These are phyloP conservation scores for Nemophila menziesii DNA, from an alignment of 257 asterid genomes.

Conservation along the genomic window DNA sequence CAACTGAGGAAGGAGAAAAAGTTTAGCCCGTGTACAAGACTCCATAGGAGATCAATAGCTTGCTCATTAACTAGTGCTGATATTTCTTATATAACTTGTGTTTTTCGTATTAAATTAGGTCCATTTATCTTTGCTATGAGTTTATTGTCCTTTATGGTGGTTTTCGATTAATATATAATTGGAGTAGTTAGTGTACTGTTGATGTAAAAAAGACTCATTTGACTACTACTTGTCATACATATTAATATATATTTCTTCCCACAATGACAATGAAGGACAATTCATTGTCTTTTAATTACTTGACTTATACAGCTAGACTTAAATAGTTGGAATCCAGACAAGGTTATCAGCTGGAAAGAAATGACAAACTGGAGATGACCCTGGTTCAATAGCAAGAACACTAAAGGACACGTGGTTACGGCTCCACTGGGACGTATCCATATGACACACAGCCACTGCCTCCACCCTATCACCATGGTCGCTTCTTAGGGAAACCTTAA, in stretches of 20 bases:
- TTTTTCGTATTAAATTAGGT: too few relatives aligned
- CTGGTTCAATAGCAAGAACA: slow-evolving; percentile 49
- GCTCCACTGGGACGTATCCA: slow-evolving; percentile 79
- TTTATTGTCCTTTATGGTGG: too few relatives aligned
- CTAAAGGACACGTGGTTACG: slow-evolving; percentile 43
- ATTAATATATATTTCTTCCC: too few relatives aligned
- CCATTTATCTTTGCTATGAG: too few relatives aligned
- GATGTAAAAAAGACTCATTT: too few relatives aligned
- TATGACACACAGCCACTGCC: slow-evolving; percentile 72
- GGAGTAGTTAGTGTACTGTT: too few relatives aligned
- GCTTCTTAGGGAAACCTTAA: slow-evolving; percentile 30
- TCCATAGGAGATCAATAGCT: background rate
- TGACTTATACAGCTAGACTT: slow-evolving; percentile 4
- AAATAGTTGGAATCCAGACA: slow-evolving; percentile 33
- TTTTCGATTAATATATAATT: too few relatives aligned
- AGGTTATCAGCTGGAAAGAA: slow-evolving; percentile 74
- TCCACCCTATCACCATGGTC: slow-evolving; percentile 45
- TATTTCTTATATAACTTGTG: too few relatives aligned
- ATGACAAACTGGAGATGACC: slow-evolving; percentile 62
- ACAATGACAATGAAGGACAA: too few relatives aligned
- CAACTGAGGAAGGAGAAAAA: background rate
- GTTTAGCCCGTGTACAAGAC: background rate
- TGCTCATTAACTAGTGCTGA: too few relatives aligned
- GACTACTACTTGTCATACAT: too few relatives aligned
- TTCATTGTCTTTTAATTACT: too few relatives aligned